Evolutionary conservation across 768 basidiomycete species (phyloP), one percentile per base, ranked within the genome.

Genomic region (Kwoniella europaea): DNA sequence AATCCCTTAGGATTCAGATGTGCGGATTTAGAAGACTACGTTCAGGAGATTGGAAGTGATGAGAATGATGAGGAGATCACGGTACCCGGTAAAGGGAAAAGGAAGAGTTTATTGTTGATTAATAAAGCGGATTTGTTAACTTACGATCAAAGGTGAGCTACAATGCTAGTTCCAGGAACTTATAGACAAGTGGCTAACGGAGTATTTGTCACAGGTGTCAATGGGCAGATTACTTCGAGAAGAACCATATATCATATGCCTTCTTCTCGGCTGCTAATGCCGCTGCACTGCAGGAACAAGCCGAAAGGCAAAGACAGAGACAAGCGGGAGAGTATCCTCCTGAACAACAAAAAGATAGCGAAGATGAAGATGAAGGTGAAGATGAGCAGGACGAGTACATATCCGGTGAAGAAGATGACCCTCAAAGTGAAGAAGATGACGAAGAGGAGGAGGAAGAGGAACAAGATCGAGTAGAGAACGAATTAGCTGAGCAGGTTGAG

Each of bases 201-300:
- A 29, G n/a, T 20, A 15, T 50, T 3, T 60, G 54, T 61, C 2
- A 6, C 55, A 98, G 96, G 74, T 86, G 86, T 53, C 85, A 87
- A 73, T 99, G 97, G 97, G 96, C 95, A 27, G 91, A 96, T n/a
- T 81, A 81, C 72, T 83, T 83, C 65, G 80, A 82, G 29, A 55
- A 65, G 10, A 66, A 81, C 41, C 69, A 66, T 7, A 77, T 83
- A 27, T 63, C 86, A 69, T 98, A 92, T 77, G 94, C 92, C 0
- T 99, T 99, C 84, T 98, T 95, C 87, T 99, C 97, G 7, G 97
- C 97, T 5, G 88, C 91, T 10, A 91, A 93, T 85, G 93, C 93
- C 12, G 87, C 90, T 10, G 93, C 92, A 10, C 77, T 92, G 35
- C 94, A 96, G 72, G 88, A 92, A 89, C 89, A 65, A 86, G 90